Evolutionary conservation across 2,329 filamentous ascomycete genomes (phyloP), one percentile per base, ranked within the genome.

Genomic region (Metarhizium sp.): DNA sequence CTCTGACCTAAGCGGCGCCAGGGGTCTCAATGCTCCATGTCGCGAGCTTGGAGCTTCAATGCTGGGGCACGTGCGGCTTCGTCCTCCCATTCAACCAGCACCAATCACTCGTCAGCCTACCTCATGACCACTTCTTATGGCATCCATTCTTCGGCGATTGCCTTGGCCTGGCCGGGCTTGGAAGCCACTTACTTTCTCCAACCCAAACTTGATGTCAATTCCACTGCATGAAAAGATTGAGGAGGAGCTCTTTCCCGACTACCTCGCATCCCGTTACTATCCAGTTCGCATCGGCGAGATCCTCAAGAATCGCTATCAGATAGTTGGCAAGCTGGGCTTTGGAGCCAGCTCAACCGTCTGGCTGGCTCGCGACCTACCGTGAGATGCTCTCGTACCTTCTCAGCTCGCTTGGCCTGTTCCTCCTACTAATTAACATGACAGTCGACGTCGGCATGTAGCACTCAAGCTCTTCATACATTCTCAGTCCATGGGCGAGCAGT

Each of bases 261-360:
- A 65, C 8, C 3, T 59, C 2, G 58, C 60, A 7, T 61, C 62
- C 38, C 59, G 56, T 2, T 66, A 64, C 51, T 66, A 63, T 45
- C 60, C 63, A 0, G 59, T 57, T 34, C 55, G 30, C 40, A 70
- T 65, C 49, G 63, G 63, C 2, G 53, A 64, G 51, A 54, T 64
- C 16, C 47, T 66, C 2, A 51, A 25, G 13, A 58, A 60, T 20
- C 63, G 69, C 43, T 75, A 75, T 54, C 64, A 60, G 6, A 64
- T 76, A 46, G 63, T 69, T 1, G 70, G 72, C 18, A 75, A 76
- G 58, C 63, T 76, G 6, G 72, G 71, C 0, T 73, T 65, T 61
- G 72, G 73, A 7, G 64, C 65, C 4, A 72, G 67, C 58, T 75
- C 72, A 4, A 75, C 70, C 1, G 66, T 74, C 48, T 76, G 70